Percentiles rank a stretch among this genome's conserved stretches.
phyloP scores from a whole-genome alignment of 2,329 filamentous ascomycete species.

The Pseudogymnoascus sp. region DNA sequence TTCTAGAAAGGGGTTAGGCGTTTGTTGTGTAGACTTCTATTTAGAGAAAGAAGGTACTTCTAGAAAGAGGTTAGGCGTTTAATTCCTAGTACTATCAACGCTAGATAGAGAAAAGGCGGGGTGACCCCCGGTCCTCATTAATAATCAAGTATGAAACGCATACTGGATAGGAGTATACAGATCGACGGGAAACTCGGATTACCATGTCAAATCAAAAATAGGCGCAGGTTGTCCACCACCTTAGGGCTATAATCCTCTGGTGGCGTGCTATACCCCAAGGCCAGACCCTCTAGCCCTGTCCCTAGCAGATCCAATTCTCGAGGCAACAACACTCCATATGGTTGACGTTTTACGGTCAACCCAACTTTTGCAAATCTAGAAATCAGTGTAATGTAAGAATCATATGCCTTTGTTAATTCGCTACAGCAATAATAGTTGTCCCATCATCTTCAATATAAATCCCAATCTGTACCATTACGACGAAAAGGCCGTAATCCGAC shows the following conservation, averaged over 20 bases:
- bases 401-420: background rate
- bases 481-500: background rate
- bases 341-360: background rate
- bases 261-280: background rate
- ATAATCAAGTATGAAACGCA: background rate
- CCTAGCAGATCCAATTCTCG: too few species aligned
- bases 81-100: background rate
- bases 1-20: background rate
- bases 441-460: background rate
- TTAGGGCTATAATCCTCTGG: background rate
- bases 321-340: background rate
- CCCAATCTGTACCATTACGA: background rate
- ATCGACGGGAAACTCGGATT: too few species aligned
- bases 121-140: background rate
- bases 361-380: background rate
- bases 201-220: background rate
- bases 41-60: background rate
- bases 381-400: background rate
- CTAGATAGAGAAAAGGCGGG: background rate
- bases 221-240: background rate
- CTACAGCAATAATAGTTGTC: background rate
- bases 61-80: background rate
- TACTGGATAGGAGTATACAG: too few species aligned
- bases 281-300: too few species aligned
- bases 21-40: background rate